A percentile compares a stretch with the other conserved stretches of the same genome.
Evolutionary conservation across 306 rosid species (phyloP).

Genomic region (Calophaca sinica): DNA sequence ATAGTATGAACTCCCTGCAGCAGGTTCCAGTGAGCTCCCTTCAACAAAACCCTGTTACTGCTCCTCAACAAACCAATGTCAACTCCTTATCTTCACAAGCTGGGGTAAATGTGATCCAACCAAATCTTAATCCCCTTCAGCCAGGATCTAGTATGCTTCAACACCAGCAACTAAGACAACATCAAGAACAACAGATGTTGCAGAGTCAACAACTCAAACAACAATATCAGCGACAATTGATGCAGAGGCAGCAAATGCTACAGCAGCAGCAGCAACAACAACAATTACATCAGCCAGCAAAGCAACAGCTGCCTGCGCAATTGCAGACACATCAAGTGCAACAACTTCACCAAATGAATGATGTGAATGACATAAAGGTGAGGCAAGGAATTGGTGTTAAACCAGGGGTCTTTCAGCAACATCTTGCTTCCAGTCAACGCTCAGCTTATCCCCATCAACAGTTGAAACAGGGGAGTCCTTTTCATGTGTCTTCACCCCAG

Average conservation of each 20-base stretch:
- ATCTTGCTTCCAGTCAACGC: slow-evolving; percentile 73
- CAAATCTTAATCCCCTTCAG: slow-evolving; percentile 65
- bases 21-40: slow-evolving; percentile 69
- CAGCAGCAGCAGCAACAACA: slow-evolving; percentile 55
- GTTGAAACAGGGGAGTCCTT: slow-evolving; percentile 72
- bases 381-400: slow-evolving; percentile 72
- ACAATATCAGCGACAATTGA: slow-evolving; percentile 59
- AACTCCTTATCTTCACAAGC: slow-evolving; percentile 72
- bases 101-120: slow-evolving; percentile 72
- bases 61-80: slow-evolving; percentile 71
- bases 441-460: slow-evolving; percentile 77
- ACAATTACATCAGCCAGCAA: slow-evolving; percentile 71
- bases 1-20: slow-evolving; percentile 65
- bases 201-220: slow-evolving; percentile 67
- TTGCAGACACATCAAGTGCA: slow-evolving; percentile 78
- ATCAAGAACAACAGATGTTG: slow-evolving; percentile 75
- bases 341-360: slow-evolving; percentile 82
- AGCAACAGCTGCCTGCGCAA: slow-evolving; percentile 68
- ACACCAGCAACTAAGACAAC: slow-evolving; percentile 71
- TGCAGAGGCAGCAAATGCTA: slow-evolving; percentile 61
- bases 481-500: slow-evolving; percentile 77
- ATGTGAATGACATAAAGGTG: slow-evolving; percentile 74
- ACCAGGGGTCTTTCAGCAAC: slow-evolving; percentile 82
- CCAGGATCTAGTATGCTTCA: slow-evolving; percentile 73
- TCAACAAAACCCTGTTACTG: slow-evolving; percentile 76